Conservation (phyloP, 768 basidiomycete species). For the Hypsizygus marmoreus region DNA sequence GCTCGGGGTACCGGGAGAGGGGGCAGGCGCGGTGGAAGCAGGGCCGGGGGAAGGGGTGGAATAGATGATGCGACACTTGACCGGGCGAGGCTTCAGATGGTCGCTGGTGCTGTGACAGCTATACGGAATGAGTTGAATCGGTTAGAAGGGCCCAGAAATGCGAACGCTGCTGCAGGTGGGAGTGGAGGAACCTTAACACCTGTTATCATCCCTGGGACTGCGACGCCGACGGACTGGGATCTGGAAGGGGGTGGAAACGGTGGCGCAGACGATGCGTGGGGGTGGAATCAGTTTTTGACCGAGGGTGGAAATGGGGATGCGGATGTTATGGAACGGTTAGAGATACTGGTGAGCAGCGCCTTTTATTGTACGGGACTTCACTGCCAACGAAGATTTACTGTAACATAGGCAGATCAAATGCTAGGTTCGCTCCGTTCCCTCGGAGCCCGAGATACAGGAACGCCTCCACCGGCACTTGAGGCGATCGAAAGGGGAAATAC, state of each 20-base stretch:
- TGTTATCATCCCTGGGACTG: conserved; percentile 9
- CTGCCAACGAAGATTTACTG: too few species aligned
- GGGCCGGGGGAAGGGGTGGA: background rate
- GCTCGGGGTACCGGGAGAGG: background rate
- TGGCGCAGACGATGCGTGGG: conserved; percentile 11
- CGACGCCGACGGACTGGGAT: conserved; percentile 12
- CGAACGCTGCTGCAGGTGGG: background rate
- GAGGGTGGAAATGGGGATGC: conserved; percentile 20
- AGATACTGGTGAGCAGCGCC: conserved; percentile 28
- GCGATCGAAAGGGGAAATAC: conserved; percentile 9
- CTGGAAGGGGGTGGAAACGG: conserved; percentile 11
- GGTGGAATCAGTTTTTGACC: conserved; percentile 17
- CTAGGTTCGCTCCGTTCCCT: conserved; percentile 19
- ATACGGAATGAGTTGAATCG: conserved; percentile 15
- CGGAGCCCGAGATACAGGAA: conserved; percentile 10
- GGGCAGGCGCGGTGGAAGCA: background rate
- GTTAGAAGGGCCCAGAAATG: conserved; percentile 1
- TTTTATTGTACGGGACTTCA: too few species aligned
- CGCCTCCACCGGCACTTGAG: conserved; percentile 9
- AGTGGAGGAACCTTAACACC: conserved; percentile 1
- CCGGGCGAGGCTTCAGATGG: conserved; percentile 12
- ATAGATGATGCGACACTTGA: background rate
- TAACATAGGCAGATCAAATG: conserved; percentile 42
- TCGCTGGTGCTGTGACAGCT: conserved; percentile 18
- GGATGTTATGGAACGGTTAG: conserved; percentile 30